Base-by-base conservation (phyloP, 805 yeast species). In the Yarrowia yakushimensis region DNA sequence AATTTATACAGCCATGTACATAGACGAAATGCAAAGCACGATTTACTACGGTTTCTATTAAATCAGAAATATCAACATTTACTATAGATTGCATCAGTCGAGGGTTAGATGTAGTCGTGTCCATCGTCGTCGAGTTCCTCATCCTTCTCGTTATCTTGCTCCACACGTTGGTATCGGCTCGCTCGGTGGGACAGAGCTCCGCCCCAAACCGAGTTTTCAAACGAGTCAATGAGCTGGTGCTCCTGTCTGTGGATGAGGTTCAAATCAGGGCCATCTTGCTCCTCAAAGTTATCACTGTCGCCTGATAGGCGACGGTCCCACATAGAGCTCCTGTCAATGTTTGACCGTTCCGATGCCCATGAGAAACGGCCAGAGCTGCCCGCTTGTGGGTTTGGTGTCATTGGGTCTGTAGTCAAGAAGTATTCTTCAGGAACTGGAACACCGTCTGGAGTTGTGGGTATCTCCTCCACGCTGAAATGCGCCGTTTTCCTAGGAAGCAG, bases 121-220 rank as follows among this genome's bases (percentile, higher is more conserved):
- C 11, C 22, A 27, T 48, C 36, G 25, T 41, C 48, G 13, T 55
- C 61, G 7, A 55, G 17, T 10, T 7, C 18, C 23, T 39, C 61
- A 7, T 55, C 48, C 22, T 28, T 39, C 34, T 39, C 36, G 20
- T 41, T 48, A 12, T 55, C 61, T 15, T 55, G 48, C 15, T 57
- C 54, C 5, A 52, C 62, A 9, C 42, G 63, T 11, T 45, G 46
- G 20, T 28, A 55, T 20, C 43, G 62, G 63, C 72, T 71, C 64
- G 46, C 66, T 59, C 18, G 66, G 57, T 6, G 42, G 36, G 33
- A 70, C 60, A 39, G 67, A 63, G 50, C 66, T 63, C 9, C 68
- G 67, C 9, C 72, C 72, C 39, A 69, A 30, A 3, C 60, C 48
- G 22, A 68, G 55, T 28, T 65, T 42, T 59, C 54, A 10, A 59